These are phyloP conservation scores for Botrytis medusae DNA, from an alignment of 2,329 filamentous ascomycete genomes.

Conservation along the genomic window DNA sequence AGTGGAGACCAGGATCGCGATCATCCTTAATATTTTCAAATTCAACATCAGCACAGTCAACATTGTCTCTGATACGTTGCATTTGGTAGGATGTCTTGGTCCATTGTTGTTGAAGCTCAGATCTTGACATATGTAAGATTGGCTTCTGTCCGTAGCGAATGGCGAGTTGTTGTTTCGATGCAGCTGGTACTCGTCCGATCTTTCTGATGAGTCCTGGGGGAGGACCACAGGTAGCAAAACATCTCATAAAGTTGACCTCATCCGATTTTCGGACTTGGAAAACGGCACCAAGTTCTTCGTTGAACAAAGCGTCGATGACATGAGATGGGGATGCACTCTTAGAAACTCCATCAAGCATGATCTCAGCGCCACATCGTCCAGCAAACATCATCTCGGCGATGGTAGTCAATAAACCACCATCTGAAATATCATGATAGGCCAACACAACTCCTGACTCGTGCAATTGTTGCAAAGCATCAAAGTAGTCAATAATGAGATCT, in stretches of 20 bases:
- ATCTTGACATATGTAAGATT: constrained; percentile 68
- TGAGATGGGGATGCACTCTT: constrained; percentile 59
- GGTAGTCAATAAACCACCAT: constrained; percentile 88
- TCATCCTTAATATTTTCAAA: constrained; percentile 73
- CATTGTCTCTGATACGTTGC: constrained; percentile 88
- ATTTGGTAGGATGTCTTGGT: constrained; percentile 84
- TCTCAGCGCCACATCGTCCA: constrained; percentile 81
- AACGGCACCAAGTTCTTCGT: constrained; percentile 91
- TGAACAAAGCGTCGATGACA: constrained; percentile 81
- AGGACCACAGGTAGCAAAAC: constrained; percentile 87
- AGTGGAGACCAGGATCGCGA: constrained; percentile 78
- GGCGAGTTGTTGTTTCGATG: constrained; percentile 70
- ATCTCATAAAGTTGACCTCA: constrained; percentile 81
- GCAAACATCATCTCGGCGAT: constrained; percentile 98
- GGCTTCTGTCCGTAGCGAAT: constrained; percentile 70
- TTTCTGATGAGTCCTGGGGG: constrained; percentile 78
- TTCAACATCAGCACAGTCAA: constrained; percentile 81
- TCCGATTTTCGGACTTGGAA: constrained; percentile 90
- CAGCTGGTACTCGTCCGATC: constrained; percentile 73
- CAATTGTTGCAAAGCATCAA: constrained; percentile 73
- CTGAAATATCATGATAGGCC: constrained; percentile 92
- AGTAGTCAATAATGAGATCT: constrained; percentile 82
- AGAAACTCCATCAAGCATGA: constrained; percentile 75
- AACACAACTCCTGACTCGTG: constrained; percentile 73
- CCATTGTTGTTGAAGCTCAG: constrained; percentile 84